phyloP scores from a whole-genome alignment of 441 rosid genomes.

The Erodium trifolium region DNA sequence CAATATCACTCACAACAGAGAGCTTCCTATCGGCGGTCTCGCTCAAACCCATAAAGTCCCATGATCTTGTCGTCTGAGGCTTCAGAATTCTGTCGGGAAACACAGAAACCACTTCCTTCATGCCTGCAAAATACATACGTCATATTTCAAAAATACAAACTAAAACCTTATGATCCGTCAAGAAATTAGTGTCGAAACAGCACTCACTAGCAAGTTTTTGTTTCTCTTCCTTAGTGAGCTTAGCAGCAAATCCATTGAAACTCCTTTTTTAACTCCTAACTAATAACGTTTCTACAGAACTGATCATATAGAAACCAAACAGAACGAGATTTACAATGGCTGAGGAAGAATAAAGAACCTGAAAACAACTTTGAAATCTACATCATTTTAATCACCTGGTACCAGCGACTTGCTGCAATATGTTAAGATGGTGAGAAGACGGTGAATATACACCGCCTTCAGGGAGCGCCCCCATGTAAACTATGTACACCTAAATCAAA shows the following conservation, averaged over 20 bases:
- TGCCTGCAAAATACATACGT: conserved; percentile 16
- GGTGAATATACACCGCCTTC: conserved; percentile 22
- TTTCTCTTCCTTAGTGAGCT: conserved; percentile 31
- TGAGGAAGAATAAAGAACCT: too few relatives aligned
- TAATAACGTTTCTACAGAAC: conserved; percentile 26
- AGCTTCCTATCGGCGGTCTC: conserved; percentile 12
- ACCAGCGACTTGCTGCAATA: conserved; percentile 27
- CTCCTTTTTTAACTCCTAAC: conserved; percentile 3
- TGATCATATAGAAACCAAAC: conserved; percentile 3
- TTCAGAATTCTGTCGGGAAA: background rate
- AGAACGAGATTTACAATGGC: too few relatives aligned
- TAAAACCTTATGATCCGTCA: too few relatives aligned
- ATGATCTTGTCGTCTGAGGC: conserved; percentile 44
- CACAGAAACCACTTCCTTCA: conserved; percentile 8
- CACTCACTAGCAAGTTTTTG: conserved; percentile 22
- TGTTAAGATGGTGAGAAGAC: conserved; percentile 32
- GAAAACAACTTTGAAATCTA: too few relatives aligned
- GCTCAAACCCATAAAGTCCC: conserved; percentile 44
- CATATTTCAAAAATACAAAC: too few relatives aligned
- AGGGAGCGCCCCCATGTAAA: conserved; percentile 56
- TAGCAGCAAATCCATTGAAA: too few relatives aligned
- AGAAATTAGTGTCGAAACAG: too few relatives aligned
- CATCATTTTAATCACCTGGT: conserved; percentile 21
- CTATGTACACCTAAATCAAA: conserved; percentile 36
- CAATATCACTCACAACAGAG: conserved; percentile 24